Conservation (phyloP, 163 green algal genomes). For the Chlamydomonas reinhardtii region DNA sequence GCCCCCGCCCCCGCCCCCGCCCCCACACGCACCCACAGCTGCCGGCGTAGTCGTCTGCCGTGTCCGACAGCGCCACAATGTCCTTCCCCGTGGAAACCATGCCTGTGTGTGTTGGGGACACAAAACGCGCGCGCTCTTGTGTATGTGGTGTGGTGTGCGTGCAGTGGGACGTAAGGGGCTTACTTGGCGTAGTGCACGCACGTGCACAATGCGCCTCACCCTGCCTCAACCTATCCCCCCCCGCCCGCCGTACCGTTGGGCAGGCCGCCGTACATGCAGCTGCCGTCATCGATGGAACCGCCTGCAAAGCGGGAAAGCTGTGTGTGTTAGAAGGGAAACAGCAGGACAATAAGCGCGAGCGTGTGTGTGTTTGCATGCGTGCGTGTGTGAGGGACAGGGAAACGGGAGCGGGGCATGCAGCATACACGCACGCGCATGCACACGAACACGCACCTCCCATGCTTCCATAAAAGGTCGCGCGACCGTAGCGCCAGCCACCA, state of each 20-base stretch:
- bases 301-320: not conserved
- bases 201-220: no score
- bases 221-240: no score
- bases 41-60: not conserved
- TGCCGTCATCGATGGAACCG: slow-evolving; percentile 16
- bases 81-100: slow-evolving; percentile 11
- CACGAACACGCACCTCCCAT: not conserved
- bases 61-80: slow-evolving; percentile 3
- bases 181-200: no score
- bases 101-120: no score
- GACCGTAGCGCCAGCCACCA: slow-evolving; percentile 1
- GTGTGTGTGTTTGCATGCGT: no score
- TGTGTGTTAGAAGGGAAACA: not conserved
- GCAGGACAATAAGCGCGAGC: no score
- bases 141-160: no score
- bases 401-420: no score
- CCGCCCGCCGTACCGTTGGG: slow-evolving; percentile 38
- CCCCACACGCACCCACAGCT: not conserved
- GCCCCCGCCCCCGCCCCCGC: no score
- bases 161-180: no score
- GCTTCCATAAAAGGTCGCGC: slow-evolving; percentile 12
- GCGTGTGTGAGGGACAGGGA: not conserved
- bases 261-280: slow-evolving; percentile 40
- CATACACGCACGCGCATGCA: not conserved
- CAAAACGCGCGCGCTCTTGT: no score